Conservation (phyloP, 345 rosid genomes). For the Ceriops zippeliana region DNA sequence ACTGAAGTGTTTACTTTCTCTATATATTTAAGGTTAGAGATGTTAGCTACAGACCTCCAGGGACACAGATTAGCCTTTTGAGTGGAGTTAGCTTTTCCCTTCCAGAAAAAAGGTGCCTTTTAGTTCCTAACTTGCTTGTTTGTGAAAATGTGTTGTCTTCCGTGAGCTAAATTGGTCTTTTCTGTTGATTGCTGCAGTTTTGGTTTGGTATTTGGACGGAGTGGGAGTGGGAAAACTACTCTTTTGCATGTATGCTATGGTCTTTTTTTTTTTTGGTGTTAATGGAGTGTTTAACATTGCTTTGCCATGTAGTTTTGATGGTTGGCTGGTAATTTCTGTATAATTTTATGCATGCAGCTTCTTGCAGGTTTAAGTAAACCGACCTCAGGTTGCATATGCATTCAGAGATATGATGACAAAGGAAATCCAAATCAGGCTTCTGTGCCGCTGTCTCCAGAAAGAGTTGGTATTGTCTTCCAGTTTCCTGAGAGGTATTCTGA, state of each 20-base stretch:
- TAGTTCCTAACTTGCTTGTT: neutral
- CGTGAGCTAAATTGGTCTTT: conserved; percentile 10
- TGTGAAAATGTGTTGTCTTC: neutral
- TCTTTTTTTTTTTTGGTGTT: conserved; percentile 5
- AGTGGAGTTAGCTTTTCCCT: conserved; percentile 71
- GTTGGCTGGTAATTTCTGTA: neutral
- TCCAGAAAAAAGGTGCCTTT: conserved; percentile 60
- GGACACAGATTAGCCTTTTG: conserved; percentile 67
- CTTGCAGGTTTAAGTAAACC: conserved; percentile 89
- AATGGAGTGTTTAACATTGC: conserved; percentile 4
- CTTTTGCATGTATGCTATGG: conserved; percentile 60
- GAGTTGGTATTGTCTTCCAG: conserved; percentile 89
- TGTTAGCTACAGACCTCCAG: conserved; percentile 75
- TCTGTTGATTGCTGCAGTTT: conserved; percentile 45
- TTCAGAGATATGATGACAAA: conserved; percentile 57
- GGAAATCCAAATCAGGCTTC: conserved; percentile 47
- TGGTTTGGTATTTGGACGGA: conserved; percentile 92
- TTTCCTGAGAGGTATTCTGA: conserved; percentile 80
- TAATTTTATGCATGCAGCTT: conserved; percentile 43
- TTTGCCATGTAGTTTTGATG: neutral
- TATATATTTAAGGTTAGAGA: conserved; percentile 47
- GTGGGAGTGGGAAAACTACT: conserved; percentile 97
- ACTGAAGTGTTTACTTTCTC: neutral
- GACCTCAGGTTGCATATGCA: conserved; percentile 73
- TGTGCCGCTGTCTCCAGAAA: conserved; percentile 52